phyloP scores from a whole-genome alignment of 352 stramenopile genomes.

The Pythium aphanidermatum region DNA sequence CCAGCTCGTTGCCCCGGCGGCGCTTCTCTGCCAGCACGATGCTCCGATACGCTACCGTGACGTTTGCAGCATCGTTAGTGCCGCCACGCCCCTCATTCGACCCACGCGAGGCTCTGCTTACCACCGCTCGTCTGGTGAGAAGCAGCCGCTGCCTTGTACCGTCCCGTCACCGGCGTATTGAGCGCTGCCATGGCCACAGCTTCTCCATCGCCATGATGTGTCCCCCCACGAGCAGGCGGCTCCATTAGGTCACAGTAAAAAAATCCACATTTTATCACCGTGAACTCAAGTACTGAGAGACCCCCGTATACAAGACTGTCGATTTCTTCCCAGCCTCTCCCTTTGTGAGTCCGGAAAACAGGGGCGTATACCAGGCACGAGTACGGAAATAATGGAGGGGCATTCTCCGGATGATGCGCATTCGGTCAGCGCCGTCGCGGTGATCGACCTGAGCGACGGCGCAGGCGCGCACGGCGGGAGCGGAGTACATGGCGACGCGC shows the following conservation, averaged over 20 bases:
- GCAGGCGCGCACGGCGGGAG: not conserved
- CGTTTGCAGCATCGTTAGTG: too few species aligned
- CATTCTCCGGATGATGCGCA: conserved; percentile 13
- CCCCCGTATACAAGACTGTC: too few species aligned
- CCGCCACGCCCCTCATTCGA: too few species aligned
- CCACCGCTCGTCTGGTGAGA: conserved; percentile 17
- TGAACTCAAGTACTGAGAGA: too few species aligned
- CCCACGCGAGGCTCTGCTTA: too few species aligned
- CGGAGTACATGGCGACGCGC: conserved; percentile 8
- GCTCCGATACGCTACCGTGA: conserved; percentile 32
- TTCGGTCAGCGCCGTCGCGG: conserved; percentile 21
- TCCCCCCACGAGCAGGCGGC: not conserved
- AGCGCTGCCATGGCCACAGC: too few species aligned
- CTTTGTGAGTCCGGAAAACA: too few species aligned
- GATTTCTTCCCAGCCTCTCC: too few species aligned
- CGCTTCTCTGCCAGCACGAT: conserved; percentile 54
- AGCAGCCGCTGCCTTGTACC: conserved; percentile 4
- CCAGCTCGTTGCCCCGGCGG: conserved; percentile 38
- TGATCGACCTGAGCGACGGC: conserved; percentile 23
- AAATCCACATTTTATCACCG: too few species aligned
- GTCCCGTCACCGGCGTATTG: not conserved
- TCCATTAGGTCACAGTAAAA: too few species aligned
- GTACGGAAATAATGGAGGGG: conserved; percentile 11
- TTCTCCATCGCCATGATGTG: conserved; percentile 2
- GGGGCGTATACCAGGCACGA: too few species aligned